Percentiles rank a stretch among this genome's conserved stretches.
phyloP scores from a whole-genome alignment of 2,329 filamentous ascomycete genomes.

The Cephalotrichum gorgonifer region DNA sequence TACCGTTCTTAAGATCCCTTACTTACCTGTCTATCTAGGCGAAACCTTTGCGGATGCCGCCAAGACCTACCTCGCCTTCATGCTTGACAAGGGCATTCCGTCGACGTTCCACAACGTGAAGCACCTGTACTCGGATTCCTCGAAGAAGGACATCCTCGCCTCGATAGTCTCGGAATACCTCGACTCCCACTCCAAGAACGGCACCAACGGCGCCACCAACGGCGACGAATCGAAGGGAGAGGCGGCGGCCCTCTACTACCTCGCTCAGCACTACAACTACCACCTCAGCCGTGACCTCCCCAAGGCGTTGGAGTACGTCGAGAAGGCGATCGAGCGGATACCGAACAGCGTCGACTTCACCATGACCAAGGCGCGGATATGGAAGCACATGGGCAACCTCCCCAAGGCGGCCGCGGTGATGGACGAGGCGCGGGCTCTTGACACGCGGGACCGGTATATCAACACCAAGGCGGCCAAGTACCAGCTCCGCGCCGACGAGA shows the following conservation, averaged over 20 bases:
- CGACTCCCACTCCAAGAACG: constrained; percentile 32
- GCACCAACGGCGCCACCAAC: constrained; percentile 32
- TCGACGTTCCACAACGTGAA: constrained; percentile 97
- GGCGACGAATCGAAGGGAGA: constrained; percentile 50
- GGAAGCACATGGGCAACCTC: constrained; percentile 78
- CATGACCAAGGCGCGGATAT: constrained; percentile 91
- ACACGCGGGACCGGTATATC: constrained; percentile 90
- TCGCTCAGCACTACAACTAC: constrained; percentile 97
- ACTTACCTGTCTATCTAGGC: constrained; percentile 32
- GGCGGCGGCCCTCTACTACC: constrained; percentile 78
- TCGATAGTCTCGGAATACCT: constrained; percentile 72
- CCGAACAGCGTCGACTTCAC: constrained; percentile 80
- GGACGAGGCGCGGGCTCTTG: constrained; percentile 76
- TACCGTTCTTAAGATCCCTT: neutral
- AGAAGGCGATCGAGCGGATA: constrained; percentile 71
- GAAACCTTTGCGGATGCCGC: constrained; percentile 72
- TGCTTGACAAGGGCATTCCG: constrained; percentile 86
- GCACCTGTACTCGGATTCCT: constrained; percentile 69
- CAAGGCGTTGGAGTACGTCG: constrained; percentile 73
- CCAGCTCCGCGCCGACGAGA: constrained; percentile 84
- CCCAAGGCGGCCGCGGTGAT: constrained; percentile 76
- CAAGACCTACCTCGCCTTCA: constrained; percentile 67
- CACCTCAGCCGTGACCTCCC: constrained; percentile 71
- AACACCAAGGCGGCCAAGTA: constrained; percentile 98
- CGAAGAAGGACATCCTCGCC: constrained; percentile 69